phyloP scores from a whole-genome alignment of 495 filamentous ascomycete genomes.

The Neurospora tetraspora region DNA sequence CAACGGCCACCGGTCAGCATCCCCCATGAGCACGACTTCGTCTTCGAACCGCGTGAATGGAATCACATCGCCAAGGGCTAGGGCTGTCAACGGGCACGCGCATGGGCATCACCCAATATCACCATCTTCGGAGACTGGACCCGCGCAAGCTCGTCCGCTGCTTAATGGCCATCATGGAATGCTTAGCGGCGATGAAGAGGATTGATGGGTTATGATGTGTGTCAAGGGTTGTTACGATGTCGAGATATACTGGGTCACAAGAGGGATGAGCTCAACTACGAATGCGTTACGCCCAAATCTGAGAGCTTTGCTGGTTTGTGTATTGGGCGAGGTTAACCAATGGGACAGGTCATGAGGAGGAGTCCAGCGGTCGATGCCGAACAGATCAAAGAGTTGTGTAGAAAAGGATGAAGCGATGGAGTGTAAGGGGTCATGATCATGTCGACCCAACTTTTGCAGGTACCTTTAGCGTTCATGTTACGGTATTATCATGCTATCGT shows the following conservation, averaged over 20 bases:
- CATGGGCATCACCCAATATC: slow-evolving; percentile 18
- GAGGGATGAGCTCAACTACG: background rate
- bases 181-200: slow-evolving; percentile 6
- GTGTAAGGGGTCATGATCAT: background rate
- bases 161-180: slow-evolving; percentile 19
- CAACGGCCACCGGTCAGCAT: slow-evolving; percentile 24
- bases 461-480: background rate
- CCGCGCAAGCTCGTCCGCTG: slow-evolving; percentile 18
- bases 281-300: background rate
- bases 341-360: background rate
- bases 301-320: background rate
- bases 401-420: background rate
- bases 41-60: background rate
- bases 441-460: background rate
- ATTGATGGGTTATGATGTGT: background rate
- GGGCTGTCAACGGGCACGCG: slow-evolving; percentile 11
- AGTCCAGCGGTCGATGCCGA: background rate
- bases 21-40: slow-evolving; percentile 14
- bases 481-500: background rate
- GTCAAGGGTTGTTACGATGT: background rate
- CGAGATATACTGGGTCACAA: background rate
- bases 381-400: background rate
- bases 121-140: slow-evolving; percentile 20
- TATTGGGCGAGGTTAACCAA: background rate
- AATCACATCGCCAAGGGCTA: background rate